phyloP scores from a whole-genome alignment of 2,329 filamentous ascomycete species.

The Aspergillus spinulosporus region DNA sequence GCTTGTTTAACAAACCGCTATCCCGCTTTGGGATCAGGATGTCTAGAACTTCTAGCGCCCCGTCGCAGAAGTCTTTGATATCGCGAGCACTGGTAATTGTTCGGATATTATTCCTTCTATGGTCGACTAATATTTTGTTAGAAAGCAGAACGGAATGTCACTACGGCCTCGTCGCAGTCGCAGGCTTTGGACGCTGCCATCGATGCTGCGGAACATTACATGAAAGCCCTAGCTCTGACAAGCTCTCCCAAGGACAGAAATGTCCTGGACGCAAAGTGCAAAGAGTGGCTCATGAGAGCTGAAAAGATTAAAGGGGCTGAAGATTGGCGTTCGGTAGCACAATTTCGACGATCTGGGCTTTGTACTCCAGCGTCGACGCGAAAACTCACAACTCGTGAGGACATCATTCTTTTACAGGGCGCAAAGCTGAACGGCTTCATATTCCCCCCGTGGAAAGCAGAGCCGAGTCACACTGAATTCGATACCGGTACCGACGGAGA shows the following conservation, averaged over 20 bases:
- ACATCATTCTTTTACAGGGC: conserved; percentile 72
- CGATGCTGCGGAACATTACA: conserved; percentile 74
- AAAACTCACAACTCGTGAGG: conserved; percentile 66
- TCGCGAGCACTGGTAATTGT: conserved; percentile 35
- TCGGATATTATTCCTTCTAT: background rate
- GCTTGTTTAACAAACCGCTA: conserved; percentile 12
- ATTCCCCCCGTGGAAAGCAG: conserved; percentile 80
- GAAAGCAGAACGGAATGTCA: conserved; percentile 57
- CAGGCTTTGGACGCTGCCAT: conserved; percentile 76
- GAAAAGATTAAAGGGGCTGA: conserved; percentile 68
- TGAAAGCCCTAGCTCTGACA: conserved; percentile 69
- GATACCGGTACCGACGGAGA: conserved; percentile 50
- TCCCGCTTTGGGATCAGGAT: conserved; percentile 24
- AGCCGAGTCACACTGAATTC: conserved; percentile 65
- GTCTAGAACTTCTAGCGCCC: conserved; percentile 28
- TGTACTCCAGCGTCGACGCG: conserved; percentile 57
- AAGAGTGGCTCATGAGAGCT: conserved; percentile 67
- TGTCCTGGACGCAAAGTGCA: conserved; percentile 67
- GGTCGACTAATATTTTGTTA: conserved; percentile 36
- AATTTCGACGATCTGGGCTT: conserved; percentile 31
- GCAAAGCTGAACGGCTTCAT: conserved; percentile 79
- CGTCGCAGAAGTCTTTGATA: conserved; percentile 30
- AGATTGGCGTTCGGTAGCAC: conserved; percentile 32
- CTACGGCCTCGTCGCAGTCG: conserved; percentile 53
- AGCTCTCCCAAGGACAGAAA: conserved; percentile 62